Base-by-base conservation (phyloP, 129 eudicot genomes). In the Heracleum sosnowskyi region DNA sequence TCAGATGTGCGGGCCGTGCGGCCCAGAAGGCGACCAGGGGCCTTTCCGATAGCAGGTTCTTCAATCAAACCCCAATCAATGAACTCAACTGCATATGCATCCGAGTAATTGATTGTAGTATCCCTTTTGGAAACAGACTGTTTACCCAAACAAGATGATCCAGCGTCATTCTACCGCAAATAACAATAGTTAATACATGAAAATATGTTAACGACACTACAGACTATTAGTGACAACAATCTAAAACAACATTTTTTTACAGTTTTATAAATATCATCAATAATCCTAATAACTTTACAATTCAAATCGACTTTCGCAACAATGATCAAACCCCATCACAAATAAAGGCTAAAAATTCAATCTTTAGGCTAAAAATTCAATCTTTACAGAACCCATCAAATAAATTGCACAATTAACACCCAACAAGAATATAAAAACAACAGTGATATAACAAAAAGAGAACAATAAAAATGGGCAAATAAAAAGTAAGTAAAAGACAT, bases 11-110 rank as follows among this genome's bases (percentile, higher is more conserved):
- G 88, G 69, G 90, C 89, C 77, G 87, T 77, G 55, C 79, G 88
- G 69, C 91, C 89, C 77, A 81, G 82, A 44, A 88, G 79, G 80
- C 87, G 86, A 36, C 76, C 80, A 36, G 88, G 86, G 3, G 90
- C 84, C 78, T 81, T 87, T 79, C 87, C 75, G 79, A 81, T 78
- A 80, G 78, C 83, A 64, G 90, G 77, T 77, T 85, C 87, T 71
- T 89, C 90, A 26, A 91, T 85, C 78, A 83, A 84, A 62, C 97
- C 97, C 87, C 89, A 85, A 81, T 76, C 90, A 71, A 84, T 81
- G 82, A 90, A 88, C 88, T 91, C 92, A 55, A 85, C 94, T 51
- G 92, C 90, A 68, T 91, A 95, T 60, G 92, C 79, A 80, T 95
- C 97, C 76, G 91, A 86, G 62, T 86, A 84, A 29, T 82, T 77